These are phyloP conservation scores for Rhynchospora pubera DNA, from an alignment of 176 grass and related monocot genomes.

Conservation along the genomic window DNA sequence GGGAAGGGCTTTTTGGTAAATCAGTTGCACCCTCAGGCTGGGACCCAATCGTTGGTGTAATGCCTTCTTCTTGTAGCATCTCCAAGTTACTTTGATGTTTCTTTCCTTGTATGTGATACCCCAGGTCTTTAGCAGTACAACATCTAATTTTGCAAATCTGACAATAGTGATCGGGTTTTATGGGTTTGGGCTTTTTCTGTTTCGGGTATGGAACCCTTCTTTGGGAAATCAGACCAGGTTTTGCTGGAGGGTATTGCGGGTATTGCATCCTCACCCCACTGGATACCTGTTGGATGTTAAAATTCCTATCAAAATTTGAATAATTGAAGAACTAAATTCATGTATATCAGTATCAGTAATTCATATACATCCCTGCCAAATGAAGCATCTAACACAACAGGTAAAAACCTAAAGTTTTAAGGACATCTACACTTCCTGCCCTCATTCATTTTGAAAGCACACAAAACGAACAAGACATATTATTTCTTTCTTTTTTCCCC, in stretches of 20 bases:
- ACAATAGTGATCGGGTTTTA: slow-evolving; percentile 19
- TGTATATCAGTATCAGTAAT: background rate
- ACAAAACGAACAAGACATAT: background rate
- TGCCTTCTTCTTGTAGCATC: slow-evolving; percentile 49
- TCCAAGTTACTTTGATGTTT: slow-evolving; percentile 80
- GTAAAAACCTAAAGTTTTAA: background rate
- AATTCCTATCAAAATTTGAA: background rate
- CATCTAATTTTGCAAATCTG: slow-evolving; percentile 71
- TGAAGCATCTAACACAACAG: background rate
- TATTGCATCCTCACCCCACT: background rate
- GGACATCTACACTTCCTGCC: background rate
- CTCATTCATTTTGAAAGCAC: background rate
- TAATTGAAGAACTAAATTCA: background rate
- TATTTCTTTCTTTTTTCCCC: background rate
- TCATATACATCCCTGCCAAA: background rate
- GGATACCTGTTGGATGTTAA: background rate
- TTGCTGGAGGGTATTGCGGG: background rate
- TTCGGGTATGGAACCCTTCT: background rate
- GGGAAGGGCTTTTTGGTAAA: background rate
- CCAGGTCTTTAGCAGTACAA: slow-evolving; percentile 47
- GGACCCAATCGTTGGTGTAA: slow-evolving; percentile 28
- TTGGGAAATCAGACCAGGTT: background rate
- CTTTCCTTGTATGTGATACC: slow-evolving; percentile 58
- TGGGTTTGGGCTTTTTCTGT: background rate
- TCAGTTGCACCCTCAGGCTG: slow-evolving; percentile 9